Evolutionary conservation across 352 stramenopile genomes (phyloP), one percentile per base, ranked within the genome.

Genomic region (Phytopythium chamaehyphon): DNA sequence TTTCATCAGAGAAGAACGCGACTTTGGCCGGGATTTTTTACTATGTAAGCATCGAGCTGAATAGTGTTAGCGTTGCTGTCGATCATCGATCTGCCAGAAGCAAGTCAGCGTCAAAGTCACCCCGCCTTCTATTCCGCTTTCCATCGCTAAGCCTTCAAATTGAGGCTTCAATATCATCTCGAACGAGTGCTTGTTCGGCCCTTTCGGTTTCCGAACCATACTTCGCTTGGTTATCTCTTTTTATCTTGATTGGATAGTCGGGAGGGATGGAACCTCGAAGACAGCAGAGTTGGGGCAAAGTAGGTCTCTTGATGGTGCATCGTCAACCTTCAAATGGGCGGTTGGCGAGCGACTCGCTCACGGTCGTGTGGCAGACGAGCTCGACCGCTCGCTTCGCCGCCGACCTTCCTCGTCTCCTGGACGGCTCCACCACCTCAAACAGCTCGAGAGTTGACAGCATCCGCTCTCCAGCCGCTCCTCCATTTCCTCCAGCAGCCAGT

Each of bases 351-450:
- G 23, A 36, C 0, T 50, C 45, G 4, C 42, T 53, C 2, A 61
- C 61, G 6, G 81, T 88, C 37, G 68, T 73, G 11, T 84, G 73
- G 69, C 71, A 88, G 39, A 68, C 80, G 53, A 63, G 69, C 0
- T 51, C 61, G 0, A 66, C 67, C 11, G 69, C 73, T 1, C 61
- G 49, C 9, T 49, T 78, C 12, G 76, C 76, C 2, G 47, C 51
- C 9, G 69, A 88, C 38, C 59, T 88, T 11, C 64, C 61, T 0
- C 37, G 42, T 12, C 40, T 50, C 11, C 52, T 69, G 1, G 47
- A 63, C 2, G 50, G n/a, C n/a, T n/a, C n/a, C n/a, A n/a, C n/a
- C n/a, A n/a, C 36, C 15, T 4, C 43, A 21, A 18, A 26, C 5
- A 15, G 24, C 1, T 16, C 15, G 16, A 49, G 37, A 23, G 2